A percentile compares a stretch with the other conserved stretches of the same genome.
These are phyloP conservation scores for Fraxinus floribunda DNA, from an alignment of 305 asterid genomes.

Conservation along the genomic window DNA sequence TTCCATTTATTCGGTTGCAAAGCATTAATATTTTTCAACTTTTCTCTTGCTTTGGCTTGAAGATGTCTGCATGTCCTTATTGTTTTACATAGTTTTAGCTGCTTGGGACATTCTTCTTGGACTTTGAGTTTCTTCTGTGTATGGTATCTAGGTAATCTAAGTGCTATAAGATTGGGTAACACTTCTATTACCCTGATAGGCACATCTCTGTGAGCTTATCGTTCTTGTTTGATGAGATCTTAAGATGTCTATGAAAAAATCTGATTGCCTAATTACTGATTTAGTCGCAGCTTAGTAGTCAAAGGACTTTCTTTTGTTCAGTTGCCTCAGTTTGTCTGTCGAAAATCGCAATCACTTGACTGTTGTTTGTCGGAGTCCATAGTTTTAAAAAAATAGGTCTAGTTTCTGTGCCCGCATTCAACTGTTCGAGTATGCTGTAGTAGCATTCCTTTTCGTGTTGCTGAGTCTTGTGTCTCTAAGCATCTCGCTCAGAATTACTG, in stretches of 20 bases:
- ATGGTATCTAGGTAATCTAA: neutral
- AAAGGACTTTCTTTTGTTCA: neutral
- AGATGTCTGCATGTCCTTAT: neutral
- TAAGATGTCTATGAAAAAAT: neutral
- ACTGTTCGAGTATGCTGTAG: neutral
- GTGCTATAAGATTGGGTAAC: neutral
- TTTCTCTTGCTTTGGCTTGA: neutral
- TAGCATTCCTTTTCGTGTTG: neutral
- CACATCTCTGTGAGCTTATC: neutral
- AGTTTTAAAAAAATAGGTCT: neutral
- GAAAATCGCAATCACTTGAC: neutral
- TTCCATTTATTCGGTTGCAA: neutral
- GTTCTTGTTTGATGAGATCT: neutral
- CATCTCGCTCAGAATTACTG: neutral
- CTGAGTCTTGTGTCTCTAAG: neutral
- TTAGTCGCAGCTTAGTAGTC: neutral
- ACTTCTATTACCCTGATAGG: neutral
- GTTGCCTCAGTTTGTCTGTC: neutral
- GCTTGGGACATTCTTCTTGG: neutral
- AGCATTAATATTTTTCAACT: neutral
- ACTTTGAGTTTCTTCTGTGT: neutral
- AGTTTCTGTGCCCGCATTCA: neutral
- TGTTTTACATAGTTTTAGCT: neutral
- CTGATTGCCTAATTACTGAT: neutral
- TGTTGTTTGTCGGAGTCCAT: neutral